Conservation (phyloP, 2,329 filamentous ascomycete genomes). For the Fusarium incarnatum region DNA sequence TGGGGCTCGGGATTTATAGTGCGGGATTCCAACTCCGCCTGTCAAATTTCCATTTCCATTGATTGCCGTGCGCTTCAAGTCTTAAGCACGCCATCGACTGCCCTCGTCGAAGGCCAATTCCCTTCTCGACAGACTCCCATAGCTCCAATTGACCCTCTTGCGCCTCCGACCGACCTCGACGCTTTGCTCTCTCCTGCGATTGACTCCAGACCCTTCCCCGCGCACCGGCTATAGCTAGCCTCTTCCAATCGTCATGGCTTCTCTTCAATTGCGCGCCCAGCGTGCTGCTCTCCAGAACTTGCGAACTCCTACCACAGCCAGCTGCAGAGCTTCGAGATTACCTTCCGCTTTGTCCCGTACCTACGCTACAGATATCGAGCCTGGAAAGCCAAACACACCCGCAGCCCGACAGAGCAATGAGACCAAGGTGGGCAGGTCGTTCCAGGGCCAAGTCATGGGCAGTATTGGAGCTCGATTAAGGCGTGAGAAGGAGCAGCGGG, state of each 20-base stretch:
- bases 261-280: slow-evolving; percentile 50
- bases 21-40: slow-evolving; percentile 47
- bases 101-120: slow-evolving; percentile 16
- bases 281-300: slow-evolving; percentile 49
- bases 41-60: slow-evolving; percentile 47
- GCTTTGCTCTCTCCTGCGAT: slow-evolving; percentile 8
- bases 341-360: slow-evolving; percentile 39
- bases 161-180: slow-evolving; percentile 1
- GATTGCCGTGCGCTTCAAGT: slow-evolving; percentile 40
- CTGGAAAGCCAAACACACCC: slow-evolving; percentile 49
- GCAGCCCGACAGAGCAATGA: slow-evolving; percentile 51
- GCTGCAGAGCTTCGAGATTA: slow-evolving; percentile 32
- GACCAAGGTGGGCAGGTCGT: slow-evolving; percentile 56
- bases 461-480: slow-evolving; percentile 66
- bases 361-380: slow-evolving; percentile 54
- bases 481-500: slow-evolving; percentile 66
- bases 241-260: slow-evolving; percentile 43
- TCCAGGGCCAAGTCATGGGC: slow-evolving; percentile 70
- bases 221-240: neutral
- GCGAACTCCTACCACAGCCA: slow-evolving; percentile 34
- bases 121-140: slow-evolving; percentile 1
- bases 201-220: slow-evolving; percentile 19
- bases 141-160: neutral
- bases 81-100: slow-evolving; percentile 36
- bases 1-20: slow-evolving; percentile 41